Evolutionary conservation across 176 grass and related monocot genomes (phyloP).

Genomic region (Chrysopogon serrulatus): DNA sequence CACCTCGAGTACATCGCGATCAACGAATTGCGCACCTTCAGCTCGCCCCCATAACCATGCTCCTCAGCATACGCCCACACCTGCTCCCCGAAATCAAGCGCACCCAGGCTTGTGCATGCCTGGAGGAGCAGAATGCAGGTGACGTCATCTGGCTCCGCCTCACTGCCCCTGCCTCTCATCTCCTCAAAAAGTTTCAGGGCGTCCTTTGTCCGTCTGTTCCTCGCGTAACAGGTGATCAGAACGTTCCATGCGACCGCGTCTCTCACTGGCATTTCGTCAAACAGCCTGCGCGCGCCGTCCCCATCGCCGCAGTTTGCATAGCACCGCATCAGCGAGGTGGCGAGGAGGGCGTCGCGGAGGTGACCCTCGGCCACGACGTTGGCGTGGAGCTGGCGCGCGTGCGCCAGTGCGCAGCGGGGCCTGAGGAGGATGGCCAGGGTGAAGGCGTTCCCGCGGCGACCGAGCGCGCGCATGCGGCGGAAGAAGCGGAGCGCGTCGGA

Average conservation of each 20-base stretch:
- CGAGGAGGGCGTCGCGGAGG: conserved; percentile 30
- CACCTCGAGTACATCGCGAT: conserved; percentile 63
- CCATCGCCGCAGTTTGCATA: background rate
- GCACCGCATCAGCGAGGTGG: conserved; percentile 29
- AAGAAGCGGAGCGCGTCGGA: conserved; percentile 36
- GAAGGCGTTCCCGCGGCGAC: conserved; percentile 60
- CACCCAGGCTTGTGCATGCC: conserved; percentile 47
- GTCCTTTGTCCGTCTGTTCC: conserved; percentile 40
- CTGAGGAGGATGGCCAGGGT: conserved; percentile 54
- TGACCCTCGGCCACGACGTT: conserved; percentile 38
- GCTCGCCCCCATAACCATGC: conserved; percentile 25
- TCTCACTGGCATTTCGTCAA: conserved; percentile 41
- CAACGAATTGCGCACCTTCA: conserved; percentile 56
- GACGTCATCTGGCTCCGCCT: conserved; percentile 35
- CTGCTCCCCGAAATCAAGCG: conserved; percentile 48
- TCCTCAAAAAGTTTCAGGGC: conserved; percentile 36
- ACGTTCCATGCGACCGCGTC: conserved; percentile 65
- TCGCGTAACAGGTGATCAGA: conserved; percentile 38
- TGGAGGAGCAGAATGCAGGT: conserved; percentile 69
- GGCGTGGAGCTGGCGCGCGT: conserved; percentile 48
- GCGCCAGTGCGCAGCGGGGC: conserved; percentile 2
- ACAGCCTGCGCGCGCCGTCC: conserved; percentile 21
- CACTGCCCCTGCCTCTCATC: conserved; percentile 22
- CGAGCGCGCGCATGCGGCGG: conserved; percentile 45
- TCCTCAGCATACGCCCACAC: conserved; percentile 35